phyloP scores from a whole-genome alignment of 768 basidiomycete genomes.

The Phylloporus sp. region DNA sequence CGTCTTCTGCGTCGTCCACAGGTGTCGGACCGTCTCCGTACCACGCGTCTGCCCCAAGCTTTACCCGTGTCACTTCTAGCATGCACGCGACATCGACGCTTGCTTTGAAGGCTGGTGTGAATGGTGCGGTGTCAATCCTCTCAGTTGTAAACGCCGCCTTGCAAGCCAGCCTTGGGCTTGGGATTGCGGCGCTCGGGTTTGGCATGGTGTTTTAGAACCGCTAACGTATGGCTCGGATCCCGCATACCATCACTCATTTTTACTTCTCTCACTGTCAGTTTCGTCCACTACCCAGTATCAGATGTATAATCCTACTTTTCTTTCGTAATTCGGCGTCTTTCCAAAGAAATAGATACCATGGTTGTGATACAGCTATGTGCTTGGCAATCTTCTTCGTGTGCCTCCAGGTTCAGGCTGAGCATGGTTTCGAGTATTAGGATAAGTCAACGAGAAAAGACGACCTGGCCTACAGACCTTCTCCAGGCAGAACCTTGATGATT shows the following conservation, averaged over 20 bases:
- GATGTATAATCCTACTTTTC: not conserved
- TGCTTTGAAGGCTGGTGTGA: not conserved
- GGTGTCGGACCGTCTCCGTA: not conserved
- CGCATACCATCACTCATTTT: not conserved
- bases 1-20: slow-evolving; percentile 3
- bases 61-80: not conserved
- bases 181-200: not conserved
- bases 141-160: not conserved
- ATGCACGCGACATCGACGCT: not conserved
- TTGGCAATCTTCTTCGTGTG: not conserved
- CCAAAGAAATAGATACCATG: not conserved
- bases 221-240: too few relatives aligned
- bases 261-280: not conserved
- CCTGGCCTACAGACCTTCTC: slow-evolving; percentile 9
- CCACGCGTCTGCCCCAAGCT: not conserved
- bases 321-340: not conserved
- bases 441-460: not conserved
- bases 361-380: not conserved
- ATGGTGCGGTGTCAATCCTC: not conserved
- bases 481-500: slow-evolving; percentile 29
- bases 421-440: not conserved
- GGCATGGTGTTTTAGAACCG: not conserved
- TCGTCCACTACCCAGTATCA: not conserved
- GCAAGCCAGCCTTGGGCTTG: not conserved
- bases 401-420: not conserved